Evolutionary conservation across 768 basidiomycete genomes (phyloP).

Genomic region (Obba rivulosa): DNA sequence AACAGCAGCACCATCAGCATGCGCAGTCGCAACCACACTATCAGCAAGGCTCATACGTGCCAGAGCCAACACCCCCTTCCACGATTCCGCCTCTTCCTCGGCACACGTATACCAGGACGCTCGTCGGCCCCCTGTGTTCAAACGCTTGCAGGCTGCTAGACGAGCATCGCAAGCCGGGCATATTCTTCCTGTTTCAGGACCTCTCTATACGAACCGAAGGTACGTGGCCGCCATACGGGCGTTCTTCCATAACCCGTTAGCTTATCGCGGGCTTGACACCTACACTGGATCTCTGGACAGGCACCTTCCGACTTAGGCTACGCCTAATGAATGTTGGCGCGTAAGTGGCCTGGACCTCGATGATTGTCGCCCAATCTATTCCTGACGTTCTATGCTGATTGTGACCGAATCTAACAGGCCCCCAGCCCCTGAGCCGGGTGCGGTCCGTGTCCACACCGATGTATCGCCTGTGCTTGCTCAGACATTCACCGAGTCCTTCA

Average conservation of each 20-base stretch:
- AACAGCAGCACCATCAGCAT: constrained; percentile 22
- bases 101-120: constrained; percentile 76
- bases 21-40: constrained; percentile 17
- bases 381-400: constrained; percentile 6
- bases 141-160: constrained; percentile 83
- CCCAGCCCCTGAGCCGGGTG: constrained; percentile 68
- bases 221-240: constrained; percentile 23
- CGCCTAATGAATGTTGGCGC: constrained; percentile 87
- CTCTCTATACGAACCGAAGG: constrained; percentile 92
- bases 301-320: constrained; percentile 80
- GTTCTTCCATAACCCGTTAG: constrained; percentile 14
- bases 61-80: constrained; percentile 23
- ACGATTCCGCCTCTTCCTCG: constrained; percentile 47
- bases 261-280: constrained; percentile 13
- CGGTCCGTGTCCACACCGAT: constrained; percentile 58
- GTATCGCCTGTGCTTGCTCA: constrained; percentile 78
- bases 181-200: constrained; percentile 96
- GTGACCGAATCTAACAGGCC: constrained; percentile 35
- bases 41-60: constrained; percentile 20
- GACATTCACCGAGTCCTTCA: constrained; percentile 77
- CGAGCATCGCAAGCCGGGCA: constrained; percentile 78
- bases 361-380: constrained; percentile 3
- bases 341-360: constrained; percentile 45
- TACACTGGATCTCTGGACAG: constrained; percentile 32
- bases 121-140: constrained; percentile 85